Base-by-base conservation (phyloP, 164 flowering plant genomes). In the Berberis thunbergii region DNA sequence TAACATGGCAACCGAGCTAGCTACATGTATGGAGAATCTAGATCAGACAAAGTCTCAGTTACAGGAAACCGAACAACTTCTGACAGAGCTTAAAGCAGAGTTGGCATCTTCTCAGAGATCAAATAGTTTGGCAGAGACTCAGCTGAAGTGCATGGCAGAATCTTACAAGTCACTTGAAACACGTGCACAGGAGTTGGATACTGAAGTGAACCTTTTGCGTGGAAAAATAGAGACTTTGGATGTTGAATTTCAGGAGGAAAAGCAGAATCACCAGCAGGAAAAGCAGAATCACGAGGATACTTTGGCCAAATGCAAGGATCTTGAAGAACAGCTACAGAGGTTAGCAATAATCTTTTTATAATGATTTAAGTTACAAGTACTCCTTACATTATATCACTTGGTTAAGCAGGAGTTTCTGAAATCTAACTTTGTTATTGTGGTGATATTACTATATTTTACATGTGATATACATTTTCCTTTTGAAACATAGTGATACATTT, bases 71-170 rank as follows among this genome's bases (percentile, higher is more conserved):
- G 97, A 88, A 73, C 79, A 82, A 54, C 80, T 74, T 55, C 81
- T 86, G 1, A 68, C 78, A 53, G 99, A 91, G 67, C 75, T 80
- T 55, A 83, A 83, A 73, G 80, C 90, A 59, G 83, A 91, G 55
- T 76, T 95, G 64, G 79, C 86, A 59, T 78, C 92, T 64, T 82
- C 84, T 70, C 86, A 84, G 65, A 89, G 79, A 53, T 77, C 81
- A 26, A 87, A 91, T 64, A 76, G 92, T 69, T 82, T 95, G 79
- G 83, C 91, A n/a, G 98, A 91, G 70, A 91, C 97, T 42, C 99
- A 95, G 80, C 86, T 95, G 49, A 95, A 88, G 76, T 95, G 99
- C 60, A 95, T 95, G 99, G 86, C 92, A 58, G 99, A 91, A 71
- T 88, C 99, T 49, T 95, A 91, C 69, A 87, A 83, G 67, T 79